Conservation (phyloP, 139 green algal genomes). For the Chlamydomonas sp. region DNA sequence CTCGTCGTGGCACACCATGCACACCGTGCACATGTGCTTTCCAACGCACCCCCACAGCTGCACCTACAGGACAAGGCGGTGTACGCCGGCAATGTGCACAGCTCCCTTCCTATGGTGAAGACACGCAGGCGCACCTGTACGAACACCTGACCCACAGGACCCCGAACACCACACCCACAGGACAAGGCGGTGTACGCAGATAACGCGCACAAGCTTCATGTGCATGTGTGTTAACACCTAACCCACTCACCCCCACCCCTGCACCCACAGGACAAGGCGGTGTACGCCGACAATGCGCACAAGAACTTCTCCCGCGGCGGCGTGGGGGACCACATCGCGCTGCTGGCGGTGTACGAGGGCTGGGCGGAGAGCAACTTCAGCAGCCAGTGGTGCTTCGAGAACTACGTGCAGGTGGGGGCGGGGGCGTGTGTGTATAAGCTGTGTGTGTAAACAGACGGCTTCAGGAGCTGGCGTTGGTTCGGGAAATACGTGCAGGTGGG, state of each 20-base stretch:
- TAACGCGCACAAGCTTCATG: conserved; percentile 80
- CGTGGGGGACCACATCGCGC: conserved; percentile 95
- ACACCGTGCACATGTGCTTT: too few relatives aligned
- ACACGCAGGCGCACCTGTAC: too few relatives aligned
- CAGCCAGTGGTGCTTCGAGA: conserved; percentile 96
- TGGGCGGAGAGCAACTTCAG: conserved; percentile 94
- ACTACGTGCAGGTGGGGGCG: conserved; percentile 89
- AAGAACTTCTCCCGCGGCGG: conserved; percentile 89
- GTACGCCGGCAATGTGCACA: too few relatives aligned
- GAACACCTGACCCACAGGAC: too few relatives aligned
- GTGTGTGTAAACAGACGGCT: too few relatives aligned
- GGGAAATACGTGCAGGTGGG: neutral
- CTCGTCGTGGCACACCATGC: too few relatives aligned
- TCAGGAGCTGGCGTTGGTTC: too few relatives aligned
- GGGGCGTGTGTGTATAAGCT: neutral
- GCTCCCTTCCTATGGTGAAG: too few relatives aligned
- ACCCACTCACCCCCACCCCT: too few relatives aligned
- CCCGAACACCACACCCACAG: conserved; percentile 63
- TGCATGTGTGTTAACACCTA: neutral
- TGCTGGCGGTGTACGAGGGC: conserved; percentile 81
- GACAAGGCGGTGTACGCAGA: conserved; percentile 93
- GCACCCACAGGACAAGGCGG: neutral
- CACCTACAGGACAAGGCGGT: too few relatives aligned
- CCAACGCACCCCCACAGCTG: too few relatives aligned
- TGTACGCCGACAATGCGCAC: conserved; percentile 94